Evolutionary conservation across 2,329 filamentous ascomycete genomes (phyloP).

Genomic region (Massarina eburnea): DNA sequence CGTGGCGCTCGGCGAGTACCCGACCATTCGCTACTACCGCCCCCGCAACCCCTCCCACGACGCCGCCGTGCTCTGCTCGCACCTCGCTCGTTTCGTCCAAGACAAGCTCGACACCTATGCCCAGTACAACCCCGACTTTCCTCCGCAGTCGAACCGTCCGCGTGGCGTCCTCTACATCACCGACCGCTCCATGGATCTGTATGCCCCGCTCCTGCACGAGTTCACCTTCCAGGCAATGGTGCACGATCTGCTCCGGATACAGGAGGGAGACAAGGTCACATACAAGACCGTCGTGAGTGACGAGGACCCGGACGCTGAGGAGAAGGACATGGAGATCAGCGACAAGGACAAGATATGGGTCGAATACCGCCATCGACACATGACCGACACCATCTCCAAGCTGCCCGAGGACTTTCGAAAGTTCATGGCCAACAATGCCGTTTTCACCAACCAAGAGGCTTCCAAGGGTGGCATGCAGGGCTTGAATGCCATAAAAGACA

Average conservation of each 20-base stretch:
- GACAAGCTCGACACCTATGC: conserved; percentile 89
- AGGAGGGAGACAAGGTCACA: conserved; percentile 83
- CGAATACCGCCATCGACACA: conserved; percentile 89
- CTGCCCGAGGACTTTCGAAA: conserved; percentile 89
- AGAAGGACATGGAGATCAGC: conserved; percentile 87
- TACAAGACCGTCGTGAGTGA: conserved; percentile 81
- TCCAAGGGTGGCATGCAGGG: conserved; percentile 78
- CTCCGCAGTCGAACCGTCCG: conserved; percentile 74
- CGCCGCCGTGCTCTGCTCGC: conserved; percentile 81
- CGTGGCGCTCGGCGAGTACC: conserved; percentile 90
- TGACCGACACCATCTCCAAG: conserved; percentile 97
- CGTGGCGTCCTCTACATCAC: conserved; percentile 83
- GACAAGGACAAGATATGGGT: conserved; percentile 96
- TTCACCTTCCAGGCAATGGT: conserved; percentile 99
- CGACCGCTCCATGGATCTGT: conserved; percentile 89
- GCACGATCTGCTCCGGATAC: conserved; percentile 85
- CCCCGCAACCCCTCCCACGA: conserved; percentile 77
- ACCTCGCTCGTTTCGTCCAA: conserved; percentile 88
- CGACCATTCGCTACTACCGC: conserved; percentile 86
- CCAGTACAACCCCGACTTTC: conserved; percentile 80
- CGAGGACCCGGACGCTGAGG: conserved; percentile 67
- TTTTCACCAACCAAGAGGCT: conserved; percentile 76
- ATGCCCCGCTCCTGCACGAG: conserved; percentile 86
- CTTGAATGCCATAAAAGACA: conserved; percentile 91
- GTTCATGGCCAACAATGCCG: conserved; percentile 87